phyloP scores from a whole-genome alignment of 331 rosid species.

The Quercus lobata region DNA sequence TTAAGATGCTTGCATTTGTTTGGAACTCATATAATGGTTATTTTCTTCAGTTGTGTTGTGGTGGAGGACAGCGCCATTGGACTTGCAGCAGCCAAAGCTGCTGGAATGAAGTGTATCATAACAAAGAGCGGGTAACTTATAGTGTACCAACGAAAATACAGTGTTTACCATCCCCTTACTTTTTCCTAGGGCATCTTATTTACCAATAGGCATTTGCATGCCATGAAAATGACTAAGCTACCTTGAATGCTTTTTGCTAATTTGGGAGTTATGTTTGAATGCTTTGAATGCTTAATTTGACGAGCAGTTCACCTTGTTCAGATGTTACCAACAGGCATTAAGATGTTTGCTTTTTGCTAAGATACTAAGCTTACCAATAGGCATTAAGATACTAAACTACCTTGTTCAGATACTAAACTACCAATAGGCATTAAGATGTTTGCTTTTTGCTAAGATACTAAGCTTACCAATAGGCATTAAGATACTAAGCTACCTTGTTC shows the following conservation, averaged over 20 bases:
- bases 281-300: neutral
- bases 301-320: too few relatives aligned
- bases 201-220: neutral
- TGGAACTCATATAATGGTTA: conserved; percentile 3
- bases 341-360: too few relatives aligned
- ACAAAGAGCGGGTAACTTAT: conserved; percentile 85
- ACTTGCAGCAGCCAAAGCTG: conserved; percentile 94
- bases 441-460: too few relatives aligned
- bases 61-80: conserved; percentile 97
- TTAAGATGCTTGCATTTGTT: conserved; percentile 4
- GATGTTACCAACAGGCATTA: too few relatives aligned
- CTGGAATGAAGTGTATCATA: conserved; percentile 90
- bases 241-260: conserved; percentile 2
- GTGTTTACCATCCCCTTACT: neutral
- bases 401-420: too few relatives aligned
- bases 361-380: too few relatives aligned
- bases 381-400: too few relatives aligned
- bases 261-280: neutral
- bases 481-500: too few relatives aligned
- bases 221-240: conserved; percentile 8
- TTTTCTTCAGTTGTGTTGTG: conserved; percentile 82
- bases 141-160: neutral
- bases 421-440: too few relatives aligned
- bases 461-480: too few relatives aligned
- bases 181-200: neutral